Conservation (phyloP, 139 green algal genomes). For the Chlorella sp. region DNA sequence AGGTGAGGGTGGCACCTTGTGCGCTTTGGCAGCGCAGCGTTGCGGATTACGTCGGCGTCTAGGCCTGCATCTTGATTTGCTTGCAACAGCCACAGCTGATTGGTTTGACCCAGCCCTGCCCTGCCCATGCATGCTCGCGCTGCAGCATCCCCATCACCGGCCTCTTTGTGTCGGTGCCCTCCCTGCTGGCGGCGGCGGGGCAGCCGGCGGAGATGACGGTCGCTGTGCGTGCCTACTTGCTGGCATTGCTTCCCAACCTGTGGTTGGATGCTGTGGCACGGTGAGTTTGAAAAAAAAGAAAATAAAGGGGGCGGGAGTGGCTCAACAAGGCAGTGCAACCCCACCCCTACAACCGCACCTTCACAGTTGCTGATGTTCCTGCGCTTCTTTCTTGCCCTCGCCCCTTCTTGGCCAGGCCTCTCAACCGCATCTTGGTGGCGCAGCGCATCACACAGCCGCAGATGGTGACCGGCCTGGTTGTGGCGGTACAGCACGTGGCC, state of each 20-base stretch:
- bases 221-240: constrained; percentile 47
- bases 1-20: too few relatives aligned
- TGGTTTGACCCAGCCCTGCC: too few relatives aligned
- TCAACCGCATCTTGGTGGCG: constrained; percentile 60
- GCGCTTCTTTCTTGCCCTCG: too few relatives aligned
- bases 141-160: constrained; percentile 33
- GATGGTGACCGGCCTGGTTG: constrained; percentile 45
- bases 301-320: too few relatives aligned
- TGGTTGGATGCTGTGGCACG: constrained; percentile 56
- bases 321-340: too few relatives aligned
- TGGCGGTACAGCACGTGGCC: constrained; percentile 51
- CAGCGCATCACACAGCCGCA: constrained; percentile 62
- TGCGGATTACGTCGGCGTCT: too few relatives aligned
- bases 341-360: too few relatives aligned
- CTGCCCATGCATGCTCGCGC: too few relatives aligned
- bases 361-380: too few relatives aligned
- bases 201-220: constrained; percentile 37
- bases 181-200: constrained; percentile 28
- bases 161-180: constrained; percentile 23
- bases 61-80: too few relatives aligned
- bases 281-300: constrained; percentile 38
- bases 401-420: constrained; percentile 38
- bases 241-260: constrained; percentile 51
- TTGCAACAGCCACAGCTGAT: too few relatives aligned
- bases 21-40: too few relatives aligned